phyloP scores from a whole-genome alignment of 1,139 yeast species.

The Zygosaccharomyces sapae region DNA sequence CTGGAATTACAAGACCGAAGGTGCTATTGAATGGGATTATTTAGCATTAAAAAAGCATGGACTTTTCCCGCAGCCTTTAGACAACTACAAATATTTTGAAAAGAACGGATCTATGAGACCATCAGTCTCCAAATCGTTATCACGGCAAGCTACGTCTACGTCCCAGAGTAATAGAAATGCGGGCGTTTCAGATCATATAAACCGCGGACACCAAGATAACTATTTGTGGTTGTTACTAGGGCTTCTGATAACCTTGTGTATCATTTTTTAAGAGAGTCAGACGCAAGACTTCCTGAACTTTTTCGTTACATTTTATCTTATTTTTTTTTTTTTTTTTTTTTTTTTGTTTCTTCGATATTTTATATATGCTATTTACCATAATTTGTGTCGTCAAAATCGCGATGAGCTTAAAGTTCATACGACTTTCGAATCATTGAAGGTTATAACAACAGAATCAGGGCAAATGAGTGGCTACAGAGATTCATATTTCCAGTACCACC shows the following conservation, averaged over 20 bases:
- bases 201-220: too few species aligned
- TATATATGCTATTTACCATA: neutral
- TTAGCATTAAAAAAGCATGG: conserved; percentile 45
- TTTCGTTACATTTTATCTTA: neutral
- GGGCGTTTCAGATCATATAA: neutral
- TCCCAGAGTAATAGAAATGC: neutral
- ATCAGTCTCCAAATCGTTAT: conserved; percentile 19
- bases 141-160: conserved; percentile 17
- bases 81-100: conserved; percentile 33
- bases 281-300: too few species aligned
- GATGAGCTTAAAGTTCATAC: neutral
- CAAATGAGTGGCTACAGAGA: conserved; percentile 20
- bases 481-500: conserved; percentile 23
- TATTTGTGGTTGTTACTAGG: too few species aligned
- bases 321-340: neutral
- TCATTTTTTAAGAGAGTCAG: too few species aligned
- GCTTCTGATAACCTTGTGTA: too few species aligned
- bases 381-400: neutral
- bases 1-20: conserved; percentile 68
- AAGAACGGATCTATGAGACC: conserved; percentile 25
- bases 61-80: conserved; percentile 62
- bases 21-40: conserved; percentile 61
- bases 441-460: neutral
- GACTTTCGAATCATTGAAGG: neutral
- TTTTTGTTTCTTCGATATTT: neutral